Base-by-base conservation (phyloP, 495 filamentous ascomycete genomes). In the Penicillium steckii region DNA sequence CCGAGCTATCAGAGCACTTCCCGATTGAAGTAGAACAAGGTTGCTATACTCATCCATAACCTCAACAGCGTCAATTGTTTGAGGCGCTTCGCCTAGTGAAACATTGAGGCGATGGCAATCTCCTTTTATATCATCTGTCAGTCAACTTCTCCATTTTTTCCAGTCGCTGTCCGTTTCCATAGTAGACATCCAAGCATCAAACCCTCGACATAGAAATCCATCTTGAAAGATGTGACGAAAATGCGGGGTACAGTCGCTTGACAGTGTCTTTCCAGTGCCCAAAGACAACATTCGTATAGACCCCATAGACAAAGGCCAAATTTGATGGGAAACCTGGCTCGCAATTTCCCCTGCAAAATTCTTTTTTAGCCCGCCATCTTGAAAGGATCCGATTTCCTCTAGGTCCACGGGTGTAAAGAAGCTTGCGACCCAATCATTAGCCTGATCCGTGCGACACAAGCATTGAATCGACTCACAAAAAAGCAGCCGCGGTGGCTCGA, bases 311-410 rank as follows among this genome's bases (percentile, higher is more conserved):
- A 22, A 29, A 0, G 58, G 51, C 62, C 49, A 68, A 17, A 68
- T 60, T 13, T 59, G 53, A 21, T 44, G 23, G 26, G 48, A 55
- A 3, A 62, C 23, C 17, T 56, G 41, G 4, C 27, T 24, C 1
- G 60, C 55, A 42, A 67, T 56, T 22, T 53, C 57, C 9, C 53
- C 56, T 3, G 58, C 57, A 41, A 64, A 60, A 30, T 67, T 67
- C 25, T 67, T 37, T 9, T 50, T 52, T 26, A 66, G 44, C 4
- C 57, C 60, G 3, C 64, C 60, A 55, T 63, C 57, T 42, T 66
- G 55, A 37, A 66, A 63, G 37, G 64, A 56, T 15, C 60, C 57
- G 3, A 56, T 48, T 0, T 37, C 46, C 12, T 52, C 50, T 26
- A 61, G 38, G 42, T 61, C 24, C 6, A 42, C 53, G 1, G 53